Evolutionary conservation across 2,329 filamentous ascomycete species (phyloP).

Genomic region (Pseudocercospora eumusae): DNA sequence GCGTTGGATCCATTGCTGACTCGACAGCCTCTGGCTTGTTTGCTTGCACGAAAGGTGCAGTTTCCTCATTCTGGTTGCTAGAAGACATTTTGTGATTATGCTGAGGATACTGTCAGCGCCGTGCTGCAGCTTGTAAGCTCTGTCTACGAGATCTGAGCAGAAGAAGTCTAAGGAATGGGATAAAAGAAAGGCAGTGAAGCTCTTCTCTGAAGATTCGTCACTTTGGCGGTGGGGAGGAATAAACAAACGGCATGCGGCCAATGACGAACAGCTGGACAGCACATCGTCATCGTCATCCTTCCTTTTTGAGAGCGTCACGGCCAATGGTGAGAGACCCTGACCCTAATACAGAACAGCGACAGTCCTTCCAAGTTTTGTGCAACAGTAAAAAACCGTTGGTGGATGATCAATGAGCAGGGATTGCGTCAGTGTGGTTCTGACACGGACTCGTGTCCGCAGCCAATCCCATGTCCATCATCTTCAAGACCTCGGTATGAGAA

Average conservation of each 20-base stretch:
- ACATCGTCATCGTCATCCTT: neutral
- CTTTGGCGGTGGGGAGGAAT: neutral
- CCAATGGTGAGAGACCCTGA: neutral
- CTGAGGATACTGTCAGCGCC: neutral
- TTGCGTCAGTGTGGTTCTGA: slow-evolving; percentile 1
- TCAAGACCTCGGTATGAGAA: no score
- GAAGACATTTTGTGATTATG: slow-evolving; percentile 4
- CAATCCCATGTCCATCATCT: neutral
- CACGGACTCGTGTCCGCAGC: neutral
- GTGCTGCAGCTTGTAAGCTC: neutral
- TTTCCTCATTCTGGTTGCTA: neutral
- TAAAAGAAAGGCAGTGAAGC: neutral
- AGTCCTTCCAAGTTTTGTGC: slow-evolving; percentile 4
- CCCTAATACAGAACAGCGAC: slow-evolving; percentile 1
- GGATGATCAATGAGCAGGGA: neutral
- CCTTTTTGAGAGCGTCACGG: neutral
- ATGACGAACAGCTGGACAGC: neutral
- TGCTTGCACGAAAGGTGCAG: slow-evolving; percentile 2
- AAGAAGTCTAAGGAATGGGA: neutral
- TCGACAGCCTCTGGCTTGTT: slow-evolving; percentile 1
- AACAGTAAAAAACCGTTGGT: neutral
- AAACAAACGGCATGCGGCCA: neutral
- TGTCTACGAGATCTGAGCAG: neutral
- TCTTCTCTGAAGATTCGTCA: neutral
- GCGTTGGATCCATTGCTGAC: neutral